Evolutionary conservation across 2,329 filamentous ascomycete species (phyloP), one percentile per base, ranked within the genome.

Genomic region (Beauveria medogensis): DNA sequence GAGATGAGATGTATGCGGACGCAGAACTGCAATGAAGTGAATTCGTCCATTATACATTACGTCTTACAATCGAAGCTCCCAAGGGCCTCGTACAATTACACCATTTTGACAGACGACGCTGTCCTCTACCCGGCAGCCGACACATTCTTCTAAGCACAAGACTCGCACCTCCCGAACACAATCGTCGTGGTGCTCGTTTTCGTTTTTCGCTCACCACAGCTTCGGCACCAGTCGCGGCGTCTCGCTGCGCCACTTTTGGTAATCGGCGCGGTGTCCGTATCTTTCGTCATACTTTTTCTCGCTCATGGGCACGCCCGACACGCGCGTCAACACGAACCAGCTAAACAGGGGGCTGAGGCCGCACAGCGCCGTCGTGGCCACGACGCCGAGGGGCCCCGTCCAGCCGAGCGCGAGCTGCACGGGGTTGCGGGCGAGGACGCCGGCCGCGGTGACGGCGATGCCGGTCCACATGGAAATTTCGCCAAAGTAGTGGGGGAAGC

Each of bases 401-500:
- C 87, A 67, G 0, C 85, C 84, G 67, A 89, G 78, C 0, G 81
- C 84, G 2, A 75, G 67, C 69, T 84, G 82, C 2, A 82, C 82
- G 0, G 82, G 78, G n/a, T 72, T 73, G 16, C 76, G 75, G 1
- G 81, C 71, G 54, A 90, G 73, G 1, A 84, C 74, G 1, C 85
- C 84, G 0, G 80, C 83, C 0, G 83, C 79, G 1, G 78, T 73
- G 5, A 83, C 81, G 0, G 86, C 85, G 62, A 90, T 81, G 1
- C 87, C 87, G 0, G 82, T 84, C 87, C 86, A 90, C 37, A 90
- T 74, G 12, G 83, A 86, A 30, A 78, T 80, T 71, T 90, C 87
- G n/a, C 87, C 87, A 69, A 90, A 88, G 74, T 90, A 90, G 68
- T 90, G 88, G 0, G 87, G 87, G 71, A 88, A 84, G 63, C 84